Evolutionary conservation across 768 basidiomycete genomes (phyloP), one percentile per base, ranked within the genome.

Genomic region (Russula brevipes): DNA sequence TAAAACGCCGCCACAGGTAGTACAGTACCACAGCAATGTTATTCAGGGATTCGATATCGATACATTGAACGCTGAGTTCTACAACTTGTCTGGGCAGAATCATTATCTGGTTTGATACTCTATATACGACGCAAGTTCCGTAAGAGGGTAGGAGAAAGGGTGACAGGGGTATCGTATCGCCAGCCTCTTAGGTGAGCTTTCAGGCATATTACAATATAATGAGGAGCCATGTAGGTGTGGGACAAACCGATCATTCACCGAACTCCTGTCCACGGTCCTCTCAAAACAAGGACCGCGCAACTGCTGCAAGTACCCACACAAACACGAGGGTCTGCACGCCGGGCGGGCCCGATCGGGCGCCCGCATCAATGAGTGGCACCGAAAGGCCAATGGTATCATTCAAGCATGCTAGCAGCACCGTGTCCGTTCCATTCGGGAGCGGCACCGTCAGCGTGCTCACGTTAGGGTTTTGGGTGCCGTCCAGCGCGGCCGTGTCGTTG

Each of bases 301-400:
- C 4, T 24, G 24, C 31, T 4, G 8, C 41, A 14, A 61, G n/a
- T 3, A 50, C 8, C 60, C 54, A 56, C 24, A 16, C 19, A n/a
- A 61, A 2, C 19, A 42, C 24, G 19, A 56, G 39, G 17, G 47
- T 5, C 10, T 33, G 16, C 39, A 56, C 35, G 19, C n/a, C 60
- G 35, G 38, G 60, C 5, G 65, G 53, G 33, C 62, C 58, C 31
- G 42, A 39, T 19, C 46, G 54, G 38, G 36, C 16, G n/a, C 62
- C 57, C n/a, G 62, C 73, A 63, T 75, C 79, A 5, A 87, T 72
- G 5, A 89, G 78, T 2, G 86, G 86, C 2, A 81, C 84, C 1
- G 82, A 78, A 19, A 65, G 70, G 2, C 80, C 85, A 54, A 88
- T 85, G 3, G 88, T 88, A 36, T 73, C 65, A 65, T 89, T 89